Evolutionary conservation across 345 rosid genomes (phyloP), one percentile per base, ranked within the genome.

Genomic region (Raphanus raphanistrum): DNA sequence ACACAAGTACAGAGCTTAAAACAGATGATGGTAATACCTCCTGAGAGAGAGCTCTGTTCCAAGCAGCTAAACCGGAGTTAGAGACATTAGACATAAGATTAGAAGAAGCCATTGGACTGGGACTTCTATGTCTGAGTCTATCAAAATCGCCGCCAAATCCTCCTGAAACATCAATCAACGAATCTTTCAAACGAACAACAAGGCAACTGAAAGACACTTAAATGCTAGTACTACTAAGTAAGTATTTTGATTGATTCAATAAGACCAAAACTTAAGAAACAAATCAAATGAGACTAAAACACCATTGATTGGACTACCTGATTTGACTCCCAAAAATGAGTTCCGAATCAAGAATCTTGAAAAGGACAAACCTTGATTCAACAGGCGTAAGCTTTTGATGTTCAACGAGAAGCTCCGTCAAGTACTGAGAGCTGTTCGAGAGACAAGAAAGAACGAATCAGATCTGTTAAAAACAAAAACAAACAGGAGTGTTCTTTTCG

Each of bases 41-140:
- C 68, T 85, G 93, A 10, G 89, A 87, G 82, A 88, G 83, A 66
- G 17, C 48, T 9, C 90, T 84, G 79, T 88, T 93, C 98, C 97
- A 93, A 77, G 90, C 84, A 10, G 90, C 87, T 77, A 93, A 75
- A 35, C 93, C 94, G 16, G 91, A 63, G 54, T 91, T 91, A 25
- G 88, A 71, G 76, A 91, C 96, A 82, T 85, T 89, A 48, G 98
- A 88, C 68, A 93, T 84, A 59, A 93, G 89, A 79, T 89, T 93
- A 72, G 98, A 93, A 84, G 98, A 91, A 64, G 97, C 96, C 98
- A 93, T 93, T 68, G 97, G 97, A 82, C 97, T 93, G 2, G 98
- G 98, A 84, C 97, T 93, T 88, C 97, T 91, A 70, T 93, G 95
- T 70, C 98, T 80, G 76, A 93, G 82, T 84, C 98, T 82, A 84